Conservation (phyloP, 2,329 filamentous ascomycete species). For the Penicillium capsulatum region DNA sequence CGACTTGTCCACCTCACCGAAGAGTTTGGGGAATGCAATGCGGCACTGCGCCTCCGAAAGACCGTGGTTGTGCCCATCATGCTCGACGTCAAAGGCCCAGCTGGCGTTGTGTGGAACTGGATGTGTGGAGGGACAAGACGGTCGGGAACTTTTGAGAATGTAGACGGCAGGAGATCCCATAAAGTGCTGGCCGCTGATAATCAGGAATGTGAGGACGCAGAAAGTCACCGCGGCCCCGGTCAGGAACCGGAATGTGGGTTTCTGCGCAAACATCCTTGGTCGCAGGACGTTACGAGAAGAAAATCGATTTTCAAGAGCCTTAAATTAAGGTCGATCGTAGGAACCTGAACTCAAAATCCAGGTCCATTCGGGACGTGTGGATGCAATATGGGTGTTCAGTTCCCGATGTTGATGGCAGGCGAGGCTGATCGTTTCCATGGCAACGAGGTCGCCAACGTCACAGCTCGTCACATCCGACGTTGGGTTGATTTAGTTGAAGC, state of each 20-base stretch:
- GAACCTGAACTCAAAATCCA: constrained; percentile 5
- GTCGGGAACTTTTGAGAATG: constrained; percentile 18
- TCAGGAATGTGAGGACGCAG: constrained; percentile 27
- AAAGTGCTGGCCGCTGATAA: constrained; percentile 12
- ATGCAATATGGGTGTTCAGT: background rate
- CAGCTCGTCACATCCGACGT: background rate
- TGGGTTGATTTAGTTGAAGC: background rate
- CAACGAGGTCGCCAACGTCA: constrained; percentile 17
- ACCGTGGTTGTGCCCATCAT: constrained; percentile 37
- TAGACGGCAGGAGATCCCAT: constrained; percentile 21
- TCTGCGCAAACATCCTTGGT: constrained; percentile 18
- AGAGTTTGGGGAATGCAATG: constrained; percentile 42
- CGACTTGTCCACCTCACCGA: constrained; percentile 35
- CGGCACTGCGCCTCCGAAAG: constrained; percentile 35
- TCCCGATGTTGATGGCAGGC: background rate
- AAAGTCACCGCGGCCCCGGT: constrained; percentile 27
- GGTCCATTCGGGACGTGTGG: background rate
- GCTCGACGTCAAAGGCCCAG: constrained; percentile 34
- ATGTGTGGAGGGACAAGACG: constrained; percentile 5
- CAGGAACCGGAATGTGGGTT: constrained; percentile 28
- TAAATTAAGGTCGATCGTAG: too few species aligned
- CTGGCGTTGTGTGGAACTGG: constrained; percentile 6
- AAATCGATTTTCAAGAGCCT: too few species aligned
- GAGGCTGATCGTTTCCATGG: constrained; percentile 23
- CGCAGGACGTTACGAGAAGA: background rate